These are phyloP conservation scores for Alternaria dauci DNA, from an alignment of 2,329 filamentous ascomycete species.

Conservation along the genomic window DNA sequence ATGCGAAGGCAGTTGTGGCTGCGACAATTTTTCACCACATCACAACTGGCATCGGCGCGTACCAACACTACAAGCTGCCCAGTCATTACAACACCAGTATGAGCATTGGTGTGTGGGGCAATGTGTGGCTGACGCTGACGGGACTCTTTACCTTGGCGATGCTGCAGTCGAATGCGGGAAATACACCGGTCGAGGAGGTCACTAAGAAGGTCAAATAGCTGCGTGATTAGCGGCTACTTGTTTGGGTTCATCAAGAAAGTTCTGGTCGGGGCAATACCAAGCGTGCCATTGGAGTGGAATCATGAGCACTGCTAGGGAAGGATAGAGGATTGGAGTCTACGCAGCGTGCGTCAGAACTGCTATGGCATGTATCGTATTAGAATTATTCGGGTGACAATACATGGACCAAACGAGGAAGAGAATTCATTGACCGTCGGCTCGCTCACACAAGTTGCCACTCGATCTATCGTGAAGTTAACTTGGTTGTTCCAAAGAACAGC, in stretches of 20 bases:
- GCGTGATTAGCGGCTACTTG: background rate
- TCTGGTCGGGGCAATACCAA: background rate
- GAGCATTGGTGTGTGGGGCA: slow-evolving; percentile 37
- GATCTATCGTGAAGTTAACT: background rate
- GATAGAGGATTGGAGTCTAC: background rate
- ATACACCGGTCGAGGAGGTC: slow-evolving; percentile 17
- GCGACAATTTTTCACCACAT: slow-evolving; percentile 36
- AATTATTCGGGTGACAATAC: background rate
- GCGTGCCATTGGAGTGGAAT: background rate
- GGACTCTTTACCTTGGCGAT: slow-evolving; percentile 25
- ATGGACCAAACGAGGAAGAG: background rate
- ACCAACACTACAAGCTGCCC: slow-evolving; percentile 36
- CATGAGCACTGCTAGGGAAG: background rate
- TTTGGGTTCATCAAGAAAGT: background rate
- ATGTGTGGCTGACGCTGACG: slow-evolving; percentile 34
- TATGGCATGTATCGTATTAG: background rate
- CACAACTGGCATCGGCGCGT: slow-evolving; percentile 33
- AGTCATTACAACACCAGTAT: slow-evolving; percentile 37
- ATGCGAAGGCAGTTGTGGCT: slow-evolving; percentile 33
- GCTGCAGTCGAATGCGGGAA: slow-evolving; percentile 19
- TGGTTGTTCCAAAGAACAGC: background rate
- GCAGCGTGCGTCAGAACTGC: background rate
- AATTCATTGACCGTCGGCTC: background rate
- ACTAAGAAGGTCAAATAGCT: slow-evolving; percentile 22
- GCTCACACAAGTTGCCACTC: background rate